Percentiles rank a stretch among this genome's conserved stretches.
phyloP scores from a whole-genome alignment of 371 early-diverging fungal species.

The Zopfochytrium polystomum region DNA sequence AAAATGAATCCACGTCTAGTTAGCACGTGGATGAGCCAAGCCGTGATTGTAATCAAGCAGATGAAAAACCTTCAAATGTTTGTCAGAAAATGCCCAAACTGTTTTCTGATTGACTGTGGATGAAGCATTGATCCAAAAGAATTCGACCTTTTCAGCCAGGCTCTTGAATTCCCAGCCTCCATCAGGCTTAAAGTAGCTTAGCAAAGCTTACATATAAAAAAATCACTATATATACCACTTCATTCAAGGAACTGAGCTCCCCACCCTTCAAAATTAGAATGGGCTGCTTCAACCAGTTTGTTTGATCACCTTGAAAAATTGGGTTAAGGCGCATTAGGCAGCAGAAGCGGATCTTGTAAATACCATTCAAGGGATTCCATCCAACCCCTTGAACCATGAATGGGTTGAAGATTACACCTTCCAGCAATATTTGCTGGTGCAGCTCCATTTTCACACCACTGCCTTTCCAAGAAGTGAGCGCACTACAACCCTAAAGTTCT shows the following conservation, averaged over 20 bases:
- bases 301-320: too few relatives aligned
- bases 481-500: not conserved
- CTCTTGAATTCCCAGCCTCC: conserved; percentile 53
- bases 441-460: conserved; percentile 47
- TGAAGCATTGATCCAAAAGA: conserved; percentile 63
- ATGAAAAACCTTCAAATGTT: conserved; percentile 1
- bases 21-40: too few relatives aligned
- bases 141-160: conserved; percentile 65
- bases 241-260: conserved; percentile 30
- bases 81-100: conserved; percentile 60
- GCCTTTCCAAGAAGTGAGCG: not conserved
- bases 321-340: too few relatives aligned
- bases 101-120: conserved; percentile 58
- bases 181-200: conserved; percentile 6
- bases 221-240: conserved; percentile 21
- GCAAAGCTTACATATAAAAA: too few relatives aligned
- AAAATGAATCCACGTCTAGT: too few relatives aligned
- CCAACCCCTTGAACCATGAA: conserved; percentile 55
- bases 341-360: too few relatives aligned
- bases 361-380: conserved; percentile 37
- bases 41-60: too few relatives aligned
- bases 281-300: conserved; percentile 12
- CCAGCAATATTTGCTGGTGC: conserved; percentile 64
- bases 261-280: conserved; percentile 38
- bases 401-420: conserved; percentile 60